A percentile compares a stretch with the other conserved stretches of the same genome.
Conservation (phyloP, 768 basidiomycete species). For the Mycena epipterygia region DNA sequence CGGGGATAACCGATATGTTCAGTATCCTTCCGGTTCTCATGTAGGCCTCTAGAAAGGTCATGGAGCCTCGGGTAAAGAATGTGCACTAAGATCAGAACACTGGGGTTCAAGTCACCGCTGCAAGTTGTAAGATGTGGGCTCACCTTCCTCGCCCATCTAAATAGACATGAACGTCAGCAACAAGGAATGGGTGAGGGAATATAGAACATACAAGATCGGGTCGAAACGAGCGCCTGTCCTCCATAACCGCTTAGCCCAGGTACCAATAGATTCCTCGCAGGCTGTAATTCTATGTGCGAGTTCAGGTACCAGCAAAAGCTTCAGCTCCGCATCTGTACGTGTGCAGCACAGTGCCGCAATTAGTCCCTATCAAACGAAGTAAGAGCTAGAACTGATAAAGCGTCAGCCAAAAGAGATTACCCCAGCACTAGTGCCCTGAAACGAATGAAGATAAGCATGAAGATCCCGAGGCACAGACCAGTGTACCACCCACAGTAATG, state of each 20-base stretch:
- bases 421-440: background rate
- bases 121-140: conserved; percentile 10
- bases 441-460: background rate
- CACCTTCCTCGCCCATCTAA: conserved; percentile 92
- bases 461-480: conserved; percentile 78
- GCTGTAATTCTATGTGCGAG: conserved; percentile 88
- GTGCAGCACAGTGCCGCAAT: conserved; percentile 75
- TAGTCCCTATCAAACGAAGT: too few relatives aligned
- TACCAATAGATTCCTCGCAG: conserved; percentile 79
- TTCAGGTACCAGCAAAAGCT: conserved; percentile 80
- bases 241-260: conserved; percentile 82
- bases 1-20: conserved; percentile 94
- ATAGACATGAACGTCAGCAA: conserved; percentile 3
- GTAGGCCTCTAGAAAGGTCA: conserved; percentile 97
- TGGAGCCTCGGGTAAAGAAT: conserved; percentile 93
- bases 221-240: conserved; percentile 97
- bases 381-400: too few relatives aligned
- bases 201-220: conserved; percentile 63
- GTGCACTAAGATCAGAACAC: conserved; percentile 64
- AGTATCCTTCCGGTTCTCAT: conserved; percentile 91
- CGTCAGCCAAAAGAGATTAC: too few relatives aligned
- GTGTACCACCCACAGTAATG: conserved; percentile 95
- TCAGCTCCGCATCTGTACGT: conserved; percentile 87
- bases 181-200: conserved; percentile 8
- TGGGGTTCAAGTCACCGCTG: background rate